A percentile compares a stretch with the other conserved stretches of the same genome.
Evolutionary conservation across 1,284 basidiomycete species (phyloP).

Genomic region (Waitea zeae): DNA sequence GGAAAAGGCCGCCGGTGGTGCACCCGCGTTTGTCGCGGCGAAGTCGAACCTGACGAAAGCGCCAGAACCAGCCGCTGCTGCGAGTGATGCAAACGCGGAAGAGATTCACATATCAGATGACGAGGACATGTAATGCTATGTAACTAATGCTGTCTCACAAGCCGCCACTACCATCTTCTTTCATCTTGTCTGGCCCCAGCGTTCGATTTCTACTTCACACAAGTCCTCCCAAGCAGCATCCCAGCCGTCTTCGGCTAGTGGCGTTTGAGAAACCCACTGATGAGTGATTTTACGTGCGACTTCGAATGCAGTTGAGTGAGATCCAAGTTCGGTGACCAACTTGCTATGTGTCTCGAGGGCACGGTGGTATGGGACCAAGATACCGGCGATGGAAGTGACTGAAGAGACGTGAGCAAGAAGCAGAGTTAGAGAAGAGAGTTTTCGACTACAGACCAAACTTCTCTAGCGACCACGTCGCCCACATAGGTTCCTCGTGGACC

Average conservation of each 20-base stretch:
- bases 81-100: slow-evolving; percentile 39
- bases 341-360: slow-evolving; percentile 40
- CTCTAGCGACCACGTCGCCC: slow-evolving; percentile 66
- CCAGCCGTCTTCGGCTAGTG: slow-evolving; percentile 51
- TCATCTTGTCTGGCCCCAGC: slow-evolving; percentile 25
- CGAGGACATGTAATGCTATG: slow-evolving; percentile 29
- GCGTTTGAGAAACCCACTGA: slow-evolving; percentile 48
- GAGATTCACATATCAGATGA: slow-evolving; percentile 79
- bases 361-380: slow-evolving; percentile 50
- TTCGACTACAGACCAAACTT: slow-evolving; percentile 38
- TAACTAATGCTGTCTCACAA: background rate
- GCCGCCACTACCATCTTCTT: background rate
- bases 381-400: slow-evolving; percentile 38
- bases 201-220: slow-evolving; percentile 52
- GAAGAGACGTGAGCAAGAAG: slow-evolving; percentile 1
- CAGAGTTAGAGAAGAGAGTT: slow-evolving; percentile 1
- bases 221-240: slow-evolving; percentile 57
- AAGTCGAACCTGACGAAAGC: slow-evolving; percentile 12
- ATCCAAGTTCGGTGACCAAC: slow-evolving; percentile 38
- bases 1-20: slow-evolving; percentile 21
- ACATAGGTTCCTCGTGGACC: slow-evolving; percentile 49
- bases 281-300: slow-evolving; percentile 38
- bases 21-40: slow-evolving; percentile 19
- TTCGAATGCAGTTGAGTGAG: slow-evolving; percentile 50
- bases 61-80: slow-evolving; percentile 11